A percentile compares a stretch with the other conserved stretches of the same genome.
Conservation (phyloP, 2,329 filamentous ascomycete genomes). For the Ascochyta pisi region DNA sequence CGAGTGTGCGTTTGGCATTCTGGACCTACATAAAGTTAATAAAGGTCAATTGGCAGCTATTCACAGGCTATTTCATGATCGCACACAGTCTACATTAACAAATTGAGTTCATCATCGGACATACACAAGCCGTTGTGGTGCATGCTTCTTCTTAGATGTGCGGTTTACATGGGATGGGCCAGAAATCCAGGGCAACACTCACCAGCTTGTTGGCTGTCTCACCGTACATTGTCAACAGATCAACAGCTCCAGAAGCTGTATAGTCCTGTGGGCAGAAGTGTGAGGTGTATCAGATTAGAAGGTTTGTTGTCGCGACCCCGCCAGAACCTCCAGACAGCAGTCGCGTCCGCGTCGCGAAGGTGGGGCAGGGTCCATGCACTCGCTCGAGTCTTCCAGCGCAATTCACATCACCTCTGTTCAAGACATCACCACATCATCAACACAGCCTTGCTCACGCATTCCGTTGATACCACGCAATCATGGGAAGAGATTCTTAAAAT, state of each 20-base stretch:
- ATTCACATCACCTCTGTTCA: slow-evolving; percentile 18
- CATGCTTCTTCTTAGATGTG: not conserved
- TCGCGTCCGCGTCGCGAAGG: slow-evolving; percentile 28
- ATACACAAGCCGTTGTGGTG: too few relatives aligned
- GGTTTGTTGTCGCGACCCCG: slow-evolving; percentile 13
- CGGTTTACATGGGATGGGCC: not conserved
- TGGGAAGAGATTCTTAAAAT: not conserved
- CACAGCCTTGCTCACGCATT: not conserved
- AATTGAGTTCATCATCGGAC: too few relatives aligned
- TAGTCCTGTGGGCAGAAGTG: not conserved
- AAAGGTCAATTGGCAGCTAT: too few relatives aligned
- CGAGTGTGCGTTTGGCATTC: slow-evolving; percentile 93
- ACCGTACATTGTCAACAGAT: slow-evolving; percentile 74
- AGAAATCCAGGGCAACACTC: slow-evolving; percentile 24
- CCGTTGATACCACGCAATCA: too few relatives aligned
- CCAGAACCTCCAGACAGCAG: slow-evolving; percentile 11
- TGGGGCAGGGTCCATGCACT: slow-evolving; percentile 23
- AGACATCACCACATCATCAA: slow-evolving; percentile 3
- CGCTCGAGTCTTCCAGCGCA: slow-evolving; percentile 19
- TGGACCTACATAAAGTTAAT: slow-evolving; percentile 69
- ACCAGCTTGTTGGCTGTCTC: slow-evolving; percentile 87
- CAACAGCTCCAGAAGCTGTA: not conserved
- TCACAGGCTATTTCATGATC: too few relatives aligned
- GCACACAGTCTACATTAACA: too few relatives aligned
- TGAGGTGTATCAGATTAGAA: not conserved